Evolutionary conservation across 2,329 filamentous ascomycete species (phyloP).

Genomic region (Penicillium paneum): DNA sequence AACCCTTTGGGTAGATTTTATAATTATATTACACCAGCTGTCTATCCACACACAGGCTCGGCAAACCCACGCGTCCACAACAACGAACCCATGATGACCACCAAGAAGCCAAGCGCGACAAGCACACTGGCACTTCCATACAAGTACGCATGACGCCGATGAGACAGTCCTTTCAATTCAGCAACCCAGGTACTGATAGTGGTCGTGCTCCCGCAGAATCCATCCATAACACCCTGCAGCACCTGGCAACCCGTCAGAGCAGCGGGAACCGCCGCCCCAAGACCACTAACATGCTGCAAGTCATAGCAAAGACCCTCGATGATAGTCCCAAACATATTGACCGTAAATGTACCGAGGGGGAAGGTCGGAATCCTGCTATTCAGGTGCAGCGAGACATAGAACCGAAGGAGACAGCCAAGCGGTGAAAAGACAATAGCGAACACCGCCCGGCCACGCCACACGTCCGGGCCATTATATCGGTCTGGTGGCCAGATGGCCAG

Average conservation of each 20-base stretch:
- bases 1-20: background rate
- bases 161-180: slow-evolving; percentile 55
- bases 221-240: slow-evolving; percentile 63
- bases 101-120: slow-evolving; percentile 48
- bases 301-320: slow-evolving; percentile 75
- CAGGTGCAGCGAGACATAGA: slow-evolving; percentile 67
- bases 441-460: slow-evolving; percentile 71
- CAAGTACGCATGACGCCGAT: slow-evolving; percentile 58
- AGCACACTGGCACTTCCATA: slow-evolving; percentile 52
- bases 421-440: slow-evolving; percentile 83
- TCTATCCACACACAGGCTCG: slow-evolving; percentile 31
- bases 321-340: slow-evolving; percentile 74
- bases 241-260: slow-evolving; percentile 60
- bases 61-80: slow-evolving; percentile 49
- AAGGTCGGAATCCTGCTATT: slow-evolving; percentile 67
- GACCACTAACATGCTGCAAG: slow-evolving; percentile 62
- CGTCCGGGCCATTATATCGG: slow-evolving; percentile 42
- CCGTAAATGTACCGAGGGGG: slow-evolving; percentile 79
- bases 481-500: slow-evolving; percentile 70
- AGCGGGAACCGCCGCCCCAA: slow-evolving; percentile 41
- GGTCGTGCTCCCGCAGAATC: slow-evolving; percentile 65
- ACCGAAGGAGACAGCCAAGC: slow-evolving; percentile 70
- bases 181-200: slow-evolving; percentile 66
- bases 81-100: slow-evolving; percentile 57
- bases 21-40: background rate